Percentiles rank a stretch among this genome's conserved stretches.
These are phyloP conservation scores for Saccharum hybrid DNA, from an alignment of 202 grass and related monocot genomes.

Conservation along the genomic window DNA sequence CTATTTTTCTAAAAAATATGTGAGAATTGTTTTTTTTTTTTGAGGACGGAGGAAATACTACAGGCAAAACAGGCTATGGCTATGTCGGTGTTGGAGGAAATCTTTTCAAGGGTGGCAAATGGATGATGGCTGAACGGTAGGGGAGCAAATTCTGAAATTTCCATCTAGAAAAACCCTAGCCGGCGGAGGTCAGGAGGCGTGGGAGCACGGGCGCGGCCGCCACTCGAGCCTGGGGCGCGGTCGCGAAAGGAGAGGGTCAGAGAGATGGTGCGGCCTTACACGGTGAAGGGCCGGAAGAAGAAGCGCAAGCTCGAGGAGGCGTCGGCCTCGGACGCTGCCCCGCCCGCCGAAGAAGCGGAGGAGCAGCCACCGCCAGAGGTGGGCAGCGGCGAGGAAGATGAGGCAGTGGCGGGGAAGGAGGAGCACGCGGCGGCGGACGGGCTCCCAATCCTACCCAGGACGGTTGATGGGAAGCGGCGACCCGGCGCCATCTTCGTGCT, in stretches of 20 bases:
- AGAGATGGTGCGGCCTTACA: constrained; percentile 72
- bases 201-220: too few species aligned
- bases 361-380: constrained; percentile 10
- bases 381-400: neutral
- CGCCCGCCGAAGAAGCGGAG: constrained; percentile 45
- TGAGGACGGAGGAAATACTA: too few species aligned
- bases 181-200: neutral
- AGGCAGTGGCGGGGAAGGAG: neutral
- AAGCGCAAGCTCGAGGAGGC: constrained; percentile 59
- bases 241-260: neutral
- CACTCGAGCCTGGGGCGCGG: too few species aligned
- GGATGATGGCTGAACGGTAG: neutral
- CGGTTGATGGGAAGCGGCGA: constrained; percentile 57
- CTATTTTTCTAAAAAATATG: too few species aligned
- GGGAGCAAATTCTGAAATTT: neutral
- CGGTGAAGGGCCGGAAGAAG: constrained; percentile 70
- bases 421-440: constrained; percentile 42
- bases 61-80: too few species aligned
- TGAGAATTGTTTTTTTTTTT: too few species aligned
- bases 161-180: neutral
- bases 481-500: constrained; percentile 87
- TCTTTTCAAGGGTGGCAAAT: neutral
- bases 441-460: constrained; percentile 55
- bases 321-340: constrained; percentile 35
- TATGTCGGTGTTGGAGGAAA: too few species aligned